Conservation (phyloP, 2,329 filamentous ascomycete genomes). For the Tolypocladium amazonense region DNA sequence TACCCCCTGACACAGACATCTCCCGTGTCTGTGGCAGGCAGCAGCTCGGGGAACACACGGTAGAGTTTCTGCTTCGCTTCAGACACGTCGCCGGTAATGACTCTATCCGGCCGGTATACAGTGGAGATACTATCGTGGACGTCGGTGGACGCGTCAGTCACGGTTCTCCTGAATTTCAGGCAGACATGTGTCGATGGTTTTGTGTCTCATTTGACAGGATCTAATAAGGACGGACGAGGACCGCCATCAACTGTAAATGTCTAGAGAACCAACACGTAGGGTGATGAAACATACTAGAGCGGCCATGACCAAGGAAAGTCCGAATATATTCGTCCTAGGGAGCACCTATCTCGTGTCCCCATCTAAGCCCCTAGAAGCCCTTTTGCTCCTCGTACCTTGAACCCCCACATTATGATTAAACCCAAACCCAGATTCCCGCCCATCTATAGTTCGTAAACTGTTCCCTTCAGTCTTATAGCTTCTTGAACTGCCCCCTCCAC, state of each 20-base stretch:
- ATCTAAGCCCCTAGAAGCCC: background rate
- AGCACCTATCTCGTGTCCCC: background rate
- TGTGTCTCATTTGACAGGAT: too few species aligned
- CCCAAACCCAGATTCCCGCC: background rate
- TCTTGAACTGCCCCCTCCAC: constrained; percentile 36
- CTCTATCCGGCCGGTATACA: constrained; percentile 17
- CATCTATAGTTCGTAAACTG: constrained; percentile 20
- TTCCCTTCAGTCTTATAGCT: constrained; percentile 37
- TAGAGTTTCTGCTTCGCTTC: background rate
- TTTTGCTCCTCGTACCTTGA: background rate
- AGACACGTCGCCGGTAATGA: too few species aligned
- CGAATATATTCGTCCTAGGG: background rate
- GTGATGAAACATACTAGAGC: too few species aligned
- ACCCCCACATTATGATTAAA: background rate
- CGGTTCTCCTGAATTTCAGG: constrained; percentile 21
- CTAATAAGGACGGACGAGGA: too few species aligned
- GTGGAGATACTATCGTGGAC: constrained; percentile 30
- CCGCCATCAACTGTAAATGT: too few species aligned
- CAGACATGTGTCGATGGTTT: too few species aligned
- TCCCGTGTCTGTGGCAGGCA: background rate
- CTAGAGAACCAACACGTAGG: too few species aligned
- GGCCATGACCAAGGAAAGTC: too few species aligned
- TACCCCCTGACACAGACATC: background rate
- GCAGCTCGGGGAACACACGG: background rate
- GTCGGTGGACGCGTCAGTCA: constrained; percentile 23